A percentile compares a stretch with the other conserved stretches of the same genome.
phyloP scores from a whole-genome alignment of 441 rosid species.

The Biscutella laevigata region DNA sequence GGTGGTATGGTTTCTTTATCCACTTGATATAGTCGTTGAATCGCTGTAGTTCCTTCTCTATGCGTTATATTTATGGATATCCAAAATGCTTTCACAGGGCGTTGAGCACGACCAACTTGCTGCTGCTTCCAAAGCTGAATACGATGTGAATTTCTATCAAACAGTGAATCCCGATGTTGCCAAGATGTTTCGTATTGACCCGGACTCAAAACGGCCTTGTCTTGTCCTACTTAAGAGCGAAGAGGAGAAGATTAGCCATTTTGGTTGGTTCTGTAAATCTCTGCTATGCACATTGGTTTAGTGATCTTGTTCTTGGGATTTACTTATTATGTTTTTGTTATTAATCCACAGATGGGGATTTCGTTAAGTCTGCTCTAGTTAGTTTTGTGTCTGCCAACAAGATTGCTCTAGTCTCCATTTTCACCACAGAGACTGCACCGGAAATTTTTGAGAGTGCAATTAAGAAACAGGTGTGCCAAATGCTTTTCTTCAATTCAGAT shows the following conservation, averaged over 20 bases:
- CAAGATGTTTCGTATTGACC: constrained; percentile 72
- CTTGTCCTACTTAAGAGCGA: constrained; percentile 68
- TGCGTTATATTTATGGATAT: background rate
- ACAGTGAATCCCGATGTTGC: constrained; percentile 81
- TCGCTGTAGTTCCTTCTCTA: background rate
- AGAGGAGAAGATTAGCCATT: constrained; percentile 62
- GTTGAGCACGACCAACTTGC: constrained; percentile 71
- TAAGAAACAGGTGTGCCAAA: constrained; percentile 60
- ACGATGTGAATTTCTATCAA: constrained; percentile 84
- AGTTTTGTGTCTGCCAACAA: constrained; percentile 75
- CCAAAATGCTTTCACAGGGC: constrained; percentile 37
- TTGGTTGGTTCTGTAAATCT: constrained; percentile 46
- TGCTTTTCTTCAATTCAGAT: background rate
- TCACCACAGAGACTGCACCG: constrained; percentile 77
- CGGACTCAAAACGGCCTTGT: constrained; percentile 73
- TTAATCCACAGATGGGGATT: constrained; percentile 62
- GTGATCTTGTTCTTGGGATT: background rate
- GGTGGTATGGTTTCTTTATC: constrained; percentile 41
- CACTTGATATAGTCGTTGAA: background rate
- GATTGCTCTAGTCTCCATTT: constrained; percentile 71
- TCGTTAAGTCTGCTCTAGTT: constrained; percentile 57
- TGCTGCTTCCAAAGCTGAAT: constrained; percentile 84
- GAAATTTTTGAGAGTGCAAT: constrained; percentile 72
- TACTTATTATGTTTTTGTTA: constrained; percentile 18
- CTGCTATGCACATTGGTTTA: background rate